Evolutionary conservation across 345 rosid genomes (phyloP), one percentile per base, ranked within the genome.

Genomic region (Camelina hispida): DNA sequence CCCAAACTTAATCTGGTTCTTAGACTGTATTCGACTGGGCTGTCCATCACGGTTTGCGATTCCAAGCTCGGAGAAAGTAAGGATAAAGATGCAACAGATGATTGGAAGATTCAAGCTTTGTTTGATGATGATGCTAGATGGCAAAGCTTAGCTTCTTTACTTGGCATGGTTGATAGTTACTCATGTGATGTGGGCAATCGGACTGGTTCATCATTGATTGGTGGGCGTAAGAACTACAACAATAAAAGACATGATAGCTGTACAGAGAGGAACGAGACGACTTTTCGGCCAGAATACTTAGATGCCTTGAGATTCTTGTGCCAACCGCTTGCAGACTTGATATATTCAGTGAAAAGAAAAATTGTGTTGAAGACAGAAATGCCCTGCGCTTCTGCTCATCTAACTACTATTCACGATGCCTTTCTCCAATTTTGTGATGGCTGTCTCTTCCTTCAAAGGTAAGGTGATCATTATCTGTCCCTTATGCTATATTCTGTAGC

Each of bases 221-320:
- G 68, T 60, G 59, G 58, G 54, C 35, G 17, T 69, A 83, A 50
- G 74, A 64, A 63, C 62, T 63, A 73, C 54, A 35, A 62, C 34
- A 63, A 62, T 65, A 59, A 60, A 66, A 43, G 11, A 59, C 66
- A 64, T 30, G 62, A 7, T 77, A 38, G 54, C 62, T 79, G 77
- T 74, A 60, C 58, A 65, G 72, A 79, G 53, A 80, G 70, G 68
- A 79, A 69, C 40, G 18, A 64, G 71, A 71, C 71, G 35, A 83
- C 78, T 81, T 83, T 73, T 79, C 69, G 78, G 55, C 62, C 32
- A 25, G 81, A 81, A 60, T 90, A 81, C 82, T 69, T 85, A 38
- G 81, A 80, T 76, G 90, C 86, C 62, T 62, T 92, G 83, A 83
- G 80, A 79, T 95, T 90, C 81, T 84, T 92, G 77, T 90, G 97